phyloP scores from a whole-genome alignment of 169 alveolate species.

The Babesia sp. region DNA sequence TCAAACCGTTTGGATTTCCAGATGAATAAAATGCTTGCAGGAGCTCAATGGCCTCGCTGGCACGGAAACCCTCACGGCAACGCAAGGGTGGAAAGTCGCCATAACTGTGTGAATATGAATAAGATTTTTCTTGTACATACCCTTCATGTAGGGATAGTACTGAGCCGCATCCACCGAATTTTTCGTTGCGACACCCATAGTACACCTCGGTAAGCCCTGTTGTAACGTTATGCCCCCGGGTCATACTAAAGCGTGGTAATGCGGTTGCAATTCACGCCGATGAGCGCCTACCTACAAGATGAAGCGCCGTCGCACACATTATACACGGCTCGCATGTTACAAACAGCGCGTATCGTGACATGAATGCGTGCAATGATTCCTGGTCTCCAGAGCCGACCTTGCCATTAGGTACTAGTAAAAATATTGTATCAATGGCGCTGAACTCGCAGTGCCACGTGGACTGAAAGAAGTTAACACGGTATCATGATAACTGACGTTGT shows the following conservation, averaged over 20 bases:
- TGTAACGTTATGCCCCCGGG: background rate
- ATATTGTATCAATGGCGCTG: conserved; percentile 57
- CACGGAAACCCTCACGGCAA: conserved; percentile 23
- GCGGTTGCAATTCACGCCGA: no score
- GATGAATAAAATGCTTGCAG: conserved; percentile 61
- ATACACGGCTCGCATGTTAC: conserved; percentile 82
- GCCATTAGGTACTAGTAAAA: conserved; percentile 40
- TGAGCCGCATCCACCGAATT: conserved; percentile 82
- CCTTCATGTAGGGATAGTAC: conserved; percentile 69
- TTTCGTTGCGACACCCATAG: conserved; percentile 78
- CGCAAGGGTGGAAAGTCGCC: conserved; percentile 45
- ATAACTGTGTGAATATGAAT: conserved; percentile 26
- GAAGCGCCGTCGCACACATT: conserved; percentile 81
- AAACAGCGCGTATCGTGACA: conserved; percentile 66
- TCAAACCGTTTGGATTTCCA: conserved; percentile 56
- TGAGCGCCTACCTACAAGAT: conserved; percentile 54
- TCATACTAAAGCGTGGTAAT: background rate
- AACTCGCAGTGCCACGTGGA: conserved; percentile 70
- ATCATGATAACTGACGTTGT: conserved; percentile 19
- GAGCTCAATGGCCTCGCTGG: conserved; percentile 56
- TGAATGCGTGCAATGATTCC: conserved; percentile 35
- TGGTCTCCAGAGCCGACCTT: conserved; percentile 22
- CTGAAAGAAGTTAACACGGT: background rate
- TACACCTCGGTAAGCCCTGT: conserved; percentile 68
- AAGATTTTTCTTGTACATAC: conserved; percentile 8